Conservation (phyloP, 306 rosid species). For the Medicago arabica region DNA sequence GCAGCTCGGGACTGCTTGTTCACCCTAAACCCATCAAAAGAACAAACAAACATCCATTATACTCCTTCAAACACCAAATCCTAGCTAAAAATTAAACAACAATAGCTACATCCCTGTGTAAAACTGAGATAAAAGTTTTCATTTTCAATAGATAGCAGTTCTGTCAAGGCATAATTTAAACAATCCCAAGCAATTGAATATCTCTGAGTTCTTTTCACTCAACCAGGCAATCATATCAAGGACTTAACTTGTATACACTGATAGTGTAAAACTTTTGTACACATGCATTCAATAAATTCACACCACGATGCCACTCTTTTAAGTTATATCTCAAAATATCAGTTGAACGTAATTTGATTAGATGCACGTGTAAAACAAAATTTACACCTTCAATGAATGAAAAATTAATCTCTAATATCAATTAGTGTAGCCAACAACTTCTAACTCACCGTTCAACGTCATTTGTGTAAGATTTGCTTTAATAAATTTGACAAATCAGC, state of each 20-base stretch:
- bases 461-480: not conserved
- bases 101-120: not conserved
- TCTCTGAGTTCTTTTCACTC: not conserved
- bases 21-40: constrained; percentile 54
- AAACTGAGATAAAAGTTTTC: not conserved
- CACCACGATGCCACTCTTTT: too few relatives aligned
- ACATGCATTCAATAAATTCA: too few relatives aligned
- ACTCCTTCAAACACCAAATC: not conserved
- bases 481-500: not conserved
- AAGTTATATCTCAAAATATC: too few relatives aligned
- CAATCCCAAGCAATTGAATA: not conserved
- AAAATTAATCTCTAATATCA: not conserved
- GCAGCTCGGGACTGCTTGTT: constrained; percentile 82
- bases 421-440: not conserved
- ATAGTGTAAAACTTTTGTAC: too few relatives aligned
- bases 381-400: too few relatives aligned
- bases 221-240: not conserved
- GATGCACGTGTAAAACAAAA: too few relatives aligned
- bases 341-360: too few relatives aligned
- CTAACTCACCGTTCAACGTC: not conserved
- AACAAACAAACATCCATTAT: constrained; percentile 25
- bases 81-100: not conserved
- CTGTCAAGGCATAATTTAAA: not conserved
- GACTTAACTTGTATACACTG: too few relatives aligned
- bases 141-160: not conserved